These are phyloP conservation scores for Asclepias syriaca DNA, from an alignment of 257 asterid genomes.

Conservation along the genomic window DNA sequence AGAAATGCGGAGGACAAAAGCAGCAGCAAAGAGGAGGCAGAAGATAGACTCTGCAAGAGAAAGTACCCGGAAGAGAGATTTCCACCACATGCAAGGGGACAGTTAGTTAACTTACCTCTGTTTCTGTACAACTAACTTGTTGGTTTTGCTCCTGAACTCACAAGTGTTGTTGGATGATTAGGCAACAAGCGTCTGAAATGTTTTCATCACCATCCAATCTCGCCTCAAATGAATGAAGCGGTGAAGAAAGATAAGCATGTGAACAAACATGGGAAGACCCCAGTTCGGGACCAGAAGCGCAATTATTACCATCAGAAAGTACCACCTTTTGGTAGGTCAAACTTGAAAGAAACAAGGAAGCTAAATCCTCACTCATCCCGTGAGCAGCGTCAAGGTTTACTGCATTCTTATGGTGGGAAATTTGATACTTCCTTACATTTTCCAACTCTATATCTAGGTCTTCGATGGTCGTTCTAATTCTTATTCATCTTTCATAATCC, in stretches of 20 bases:
- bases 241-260: constrained; percentile 10
- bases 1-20: constrained; percentile 40
- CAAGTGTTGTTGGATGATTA: constrained; percentile 14
- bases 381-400: constrained; percentile 20
- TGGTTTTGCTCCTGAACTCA: background rate
- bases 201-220: constrained; percentile 18
- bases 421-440: constrained; percentile 12
- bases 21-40: constrained; percentile 16
- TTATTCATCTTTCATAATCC: background rate
- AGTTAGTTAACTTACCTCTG: constrained; percentile 2
- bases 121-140: background rate
- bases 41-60: constrained; percentile 23
- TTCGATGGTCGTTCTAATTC: background rate
- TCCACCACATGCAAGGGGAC: background rate
- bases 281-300: constrained; percentile 21
- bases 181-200: constrained; percentile 35
- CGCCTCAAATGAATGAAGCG: constrained; percentile 22
- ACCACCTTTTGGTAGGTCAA: constrained; percentile 15
- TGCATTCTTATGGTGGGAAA: constrained; percentile 22
- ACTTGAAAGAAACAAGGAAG: constrained; percentile 17
- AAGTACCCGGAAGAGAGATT: constrained; percentile 21
- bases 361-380: constrained; percentile 21
- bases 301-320: constrained; percentile 9
- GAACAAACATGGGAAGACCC: constrained; percentile 24
- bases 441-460: background rate